phyloP scores from a whole-genome alignment of 208 protist species.

The Entamoeba dispar region DNA sequence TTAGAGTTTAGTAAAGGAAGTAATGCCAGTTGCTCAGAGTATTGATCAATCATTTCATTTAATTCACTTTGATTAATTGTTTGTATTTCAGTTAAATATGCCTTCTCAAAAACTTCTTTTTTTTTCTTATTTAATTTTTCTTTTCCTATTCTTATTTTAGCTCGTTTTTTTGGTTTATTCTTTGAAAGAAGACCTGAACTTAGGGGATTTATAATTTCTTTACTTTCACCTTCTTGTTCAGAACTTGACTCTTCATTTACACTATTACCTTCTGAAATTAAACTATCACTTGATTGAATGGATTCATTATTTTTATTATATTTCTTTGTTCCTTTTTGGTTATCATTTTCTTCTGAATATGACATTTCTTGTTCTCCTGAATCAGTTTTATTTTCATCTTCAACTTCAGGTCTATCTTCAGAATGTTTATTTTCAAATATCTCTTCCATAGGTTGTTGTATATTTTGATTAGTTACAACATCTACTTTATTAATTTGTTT shows the following conservation, averaged over 20 bases:
- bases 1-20: neutral
- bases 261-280: neutral
- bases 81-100: neutral
- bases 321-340: neutral
- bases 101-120: neutral
- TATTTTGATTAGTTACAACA: no score
- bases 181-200: neutral
- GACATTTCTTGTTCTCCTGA: neutral
- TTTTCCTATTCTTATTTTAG: neutral
- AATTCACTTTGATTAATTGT: neutral
- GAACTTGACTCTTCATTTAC: neutral
- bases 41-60: neutral
- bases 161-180: neutral
- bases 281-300: neutral
- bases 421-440: no score
- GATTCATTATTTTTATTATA: neutral
- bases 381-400: neutral
- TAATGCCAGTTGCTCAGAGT: neutral
- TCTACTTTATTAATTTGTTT: no score
- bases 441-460: no score
- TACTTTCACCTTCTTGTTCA: neutral
- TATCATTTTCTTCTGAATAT: neutral
- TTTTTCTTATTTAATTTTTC: neutral
- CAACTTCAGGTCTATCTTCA: no score
- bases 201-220: neutral